Evolutionary conservation across 1,284 basidiomycete genomes (phyloP).

Genomic region (Cryptococcus sp.): DNA sequence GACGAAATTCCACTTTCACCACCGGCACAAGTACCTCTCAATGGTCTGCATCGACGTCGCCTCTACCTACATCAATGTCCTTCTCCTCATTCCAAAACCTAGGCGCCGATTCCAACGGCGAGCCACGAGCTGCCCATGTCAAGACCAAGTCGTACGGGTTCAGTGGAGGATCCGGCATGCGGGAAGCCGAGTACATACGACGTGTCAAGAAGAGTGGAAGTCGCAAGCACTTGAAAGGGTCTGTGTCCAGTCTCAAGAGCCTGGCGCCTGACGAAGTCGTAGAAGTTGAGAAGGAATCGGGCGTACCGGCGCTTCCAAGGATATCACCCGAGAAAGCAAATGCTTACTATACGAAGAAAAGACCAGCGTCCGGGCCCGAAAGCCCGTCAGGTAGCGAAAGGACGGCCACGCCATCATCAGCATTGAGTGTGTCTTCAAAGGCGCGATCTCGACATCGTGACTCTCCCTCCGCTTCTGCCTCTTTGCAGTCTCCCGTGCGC

Average conservation of each 20-base stretch:
- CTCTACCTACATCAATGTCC: slow-evolving; percentile 33
- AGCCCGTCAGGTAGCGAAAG: slow-evolving; percentile 21
- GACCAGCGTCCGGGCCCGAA: slow-evolving; percentile 1
- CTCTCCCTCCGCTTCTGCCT: slow-evolving; percentile 13
- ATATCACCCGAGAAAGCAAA: slow-evolving; percentile 21
- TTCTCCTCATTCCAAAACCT: slow-evolving; percentile 37
- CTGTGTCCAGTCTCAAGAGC: slow-evolving; percentile 3
- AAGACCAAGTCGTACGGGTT: slow-evolving; percentile 44
- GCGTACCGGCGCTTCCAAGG: slow-evolving; percentile 9
- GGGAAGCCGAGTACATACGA: slow-evolving; percentile 43
- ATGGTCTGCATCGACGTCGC: slow-evolving; percentile 19
- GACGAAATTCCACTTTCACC: slow-evolving; percentile 5
- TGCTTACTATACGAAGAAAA: slow-evolving; percentile 11
- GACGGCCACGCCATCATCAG: slow-evolving; percentile 17
- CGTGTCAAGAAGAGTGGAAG: slow-evolving; percentile 32
- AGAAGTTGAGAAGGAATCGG: neutral
- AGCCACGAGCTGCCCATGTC: slow-evolving; percentile 6
- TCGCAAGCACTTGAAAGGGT: slow-evolving; percentile 20
- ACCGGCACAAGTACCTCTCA: too few species aligned
- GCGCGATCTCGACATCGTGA: neutral
- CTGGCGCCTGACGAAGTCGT: neutral
- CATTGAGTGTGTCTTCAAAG: neutral
- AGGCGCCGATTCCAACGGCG: slow-evolving; percentile 16
- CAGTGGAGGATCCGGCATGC: slow-evolving; percentile 34
- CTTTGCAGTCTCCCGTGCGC: slow-evolving; percentile 3